Evolutionary conservation across 371 early-diverging fungal genomes (phyloP).

Genomic region (Rhizopus stolonifer): DNA sequence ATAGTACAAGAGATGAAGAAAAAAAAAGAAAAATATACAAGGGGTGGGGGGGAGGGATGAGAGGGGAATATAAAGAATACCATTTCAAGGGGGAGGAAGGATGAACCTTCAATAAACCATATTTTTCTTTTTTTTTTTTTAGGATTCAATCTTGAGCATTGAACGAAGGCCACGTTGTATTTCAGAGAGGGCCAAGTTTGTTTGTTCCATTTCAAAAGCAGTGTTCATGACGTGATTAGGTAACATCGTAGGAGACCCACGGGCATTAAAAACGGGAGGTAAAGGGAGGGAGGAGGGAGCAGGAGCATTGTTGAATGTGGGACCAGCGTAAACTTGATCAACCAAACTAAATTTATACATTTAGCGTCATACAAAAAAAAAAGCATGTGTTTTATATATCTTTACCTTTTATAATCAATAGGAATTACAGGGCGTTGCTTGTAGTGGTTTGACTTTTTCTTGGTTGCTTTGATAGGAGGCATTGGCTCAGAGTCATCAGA

Average conservation of each 20-base stretch:
- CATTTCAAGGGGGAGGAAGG: slow-evolving; percentile 2
- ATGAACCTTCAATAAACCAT: slow-evolving; percentile 1
- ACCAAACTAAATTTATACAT: slow-evolving; percentile 13
- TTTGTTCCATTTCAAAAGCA: slow-evolving; percentile 25
- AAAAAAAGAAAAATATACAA: background rate
- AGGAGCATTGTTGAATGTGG: slow-evolving; percentile 80
- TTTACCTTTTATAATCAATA: slow-evolving; percentile 20
- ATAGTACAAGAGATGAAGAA: background rate
- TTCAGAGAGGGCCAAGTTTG: slow-evolving; percentile 30
- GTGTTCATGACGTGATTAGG: slow-evolving; percentile 13
- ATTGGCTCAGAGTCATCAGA: slow-evolving; percentile 1
- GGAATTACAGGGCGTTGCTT: background rate
- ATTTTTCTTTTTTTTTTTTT: background rate
- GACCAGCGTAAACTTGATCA: slow-evolving; percentile 69
- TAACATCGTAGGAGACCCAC: slow-evolving; percentile 28
- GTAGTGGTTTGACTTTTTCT: too few relatives aligned
- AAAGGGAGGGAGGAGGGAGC: slow-evolving; percentile 72
- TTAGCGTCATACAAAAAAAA: background rate
- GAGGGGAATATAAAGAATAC: background rate
- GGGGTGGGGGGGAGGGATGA: background rate
- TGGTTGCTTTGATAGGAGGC: too few relatives aligned
- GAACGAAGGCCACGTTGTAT: slow-evolving; percentile 1
- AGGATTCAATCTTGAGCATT: background rate
- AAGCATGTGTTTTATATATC: background rate
- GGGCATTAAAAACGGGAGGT: slow-evolving; percentile 57